Percentiles rank a stretch among this genome's conserved stretches.
Evolutionary conservation across 2,329 filamentous ascomycete species (phyloP).

Genomic region (Claviceps africana): DNA sequence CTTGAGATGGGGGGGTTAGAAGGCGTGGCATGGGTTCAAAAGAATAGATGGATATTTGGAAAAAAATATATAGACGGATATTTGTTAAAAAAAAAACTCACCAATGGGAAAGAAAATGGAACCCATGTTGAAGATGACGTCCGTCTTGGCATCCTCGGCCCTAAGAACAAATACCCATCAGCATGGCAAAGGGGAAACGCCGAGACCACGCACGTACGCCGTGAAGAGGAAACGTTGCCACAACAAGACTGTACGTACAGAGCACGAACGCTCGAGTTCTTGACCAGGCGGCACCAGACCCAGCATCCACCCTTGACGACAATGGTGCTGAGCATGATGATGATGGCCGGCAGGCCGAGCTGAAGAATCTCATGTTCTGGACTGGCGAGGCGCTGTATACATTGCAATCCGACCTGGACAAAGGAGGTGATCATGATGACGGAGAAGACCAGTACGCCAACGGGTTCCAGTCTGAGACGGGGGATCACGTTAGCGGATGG

Average conservation of each 20-base stretch:
- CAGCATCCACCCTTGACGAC: conserved; percentile 71
- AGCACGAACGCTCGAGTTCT: conserved; percentile 74
- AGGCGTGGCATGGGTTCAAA: too few relatives aligned
- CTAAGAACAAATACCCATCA: conserved; percentile 12
- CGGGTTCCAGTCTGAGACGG: conserved; percentile 50
- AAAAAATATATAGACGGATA: neutral
- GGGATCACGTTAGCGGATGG: neutral
- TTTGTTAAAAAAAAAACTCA: conserved; percentile 21
- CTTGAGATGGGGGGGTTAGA: too few relatives aligned
- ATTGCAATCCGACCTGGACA: conserved; percentile 61
- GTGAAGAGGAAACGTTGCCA: neutral
- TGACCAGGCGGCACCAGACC: conserved; percentile 77
- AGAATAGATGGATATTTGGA: neutral
- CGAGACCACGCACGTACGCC: too few relatives aligned
- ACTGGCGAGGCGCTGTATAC: conserved; percentile 47
- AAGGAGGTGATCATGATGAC: conserved; percentile 81
- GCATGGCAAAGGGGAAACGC: neutral
- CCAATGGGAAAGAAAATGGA: conserved; percentile 73
- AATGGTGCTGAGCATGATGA: conserved; percentile 71
- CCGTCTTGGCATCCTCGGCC: conserved; percentile 44
- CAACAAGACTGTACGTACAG: conserved; percentile 30
- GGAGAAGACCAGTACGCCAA: conserved; percentile 70
- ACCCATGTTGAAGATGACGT: conserved; percentile 83
- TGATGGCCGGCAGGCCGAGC: conserved; percentile 56
- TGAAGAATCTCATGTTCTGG: conserved; percentile 55